Evolutionary conservation across 352 stramenopile genomes (phyloP), one percentile per base, ranked within the genome.

Genomic region (Globisporangium paddicum): DNA sequence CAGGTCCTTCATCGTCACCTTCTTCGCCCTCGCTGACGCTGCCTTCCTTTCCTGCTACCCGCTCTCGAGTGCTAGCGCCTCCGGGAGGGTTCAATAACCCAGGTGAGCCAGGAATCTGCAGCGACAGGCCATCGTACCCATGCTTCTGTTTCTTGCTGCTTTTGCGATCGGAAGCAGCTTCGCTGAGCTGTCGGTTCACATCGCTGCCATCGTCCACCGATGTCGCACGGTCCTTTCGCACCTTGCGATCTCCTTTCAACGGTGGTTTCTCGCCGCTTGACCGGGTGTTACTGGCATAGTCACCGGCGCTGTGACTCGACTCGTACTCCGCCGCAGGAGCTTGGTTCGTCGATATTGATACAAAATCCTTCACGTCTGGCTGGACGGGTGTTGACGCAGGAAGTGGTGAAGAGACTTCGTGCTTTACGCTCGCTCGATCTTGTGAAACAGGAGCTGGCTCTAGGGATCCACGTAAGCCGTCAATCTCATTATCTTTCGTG

Each of bases 1-100:
- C 57, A 14, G 45, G 54, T 30, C 57, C 60, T 75, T 88, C 69
- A 52, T 87, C 65, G 45, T 86, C 71, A 42, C 75, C 69, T 52
- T 87, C 66, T 69, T 88, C 64, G 42, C 68, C 68, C 59, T 74
- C 72, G 23, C 67, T 83, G 37, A 71, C 51, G 4, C 66, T 54
- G 55, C 75, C 69, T 18, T 45, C 26, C 19, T 42, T 50, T 13
- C 16, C 23, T n/a, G 23, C 30, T 26, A 11, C 18, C 25, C 34
- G n/a, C n/a, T n/a, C 30, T 32, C 23, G 7, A n/a, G 8, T 11
- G 19, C 14, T n/a, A 26, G 9, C 38, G 7, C 21, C 35, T 23
- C 32, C n/a, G 3, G n/a, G 10, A 42, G 35, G 14, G 2, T 41
- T 67, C 19, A 67, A n/a, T n/a, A n/a, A 38, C 3, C 50, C 68